These are phyloP conservation scores for Sporothrix pseudoabietina DNA, from an alignment of 2,329 filamentous ascomycete genomes.

Conservation along the genomic window DNA sequence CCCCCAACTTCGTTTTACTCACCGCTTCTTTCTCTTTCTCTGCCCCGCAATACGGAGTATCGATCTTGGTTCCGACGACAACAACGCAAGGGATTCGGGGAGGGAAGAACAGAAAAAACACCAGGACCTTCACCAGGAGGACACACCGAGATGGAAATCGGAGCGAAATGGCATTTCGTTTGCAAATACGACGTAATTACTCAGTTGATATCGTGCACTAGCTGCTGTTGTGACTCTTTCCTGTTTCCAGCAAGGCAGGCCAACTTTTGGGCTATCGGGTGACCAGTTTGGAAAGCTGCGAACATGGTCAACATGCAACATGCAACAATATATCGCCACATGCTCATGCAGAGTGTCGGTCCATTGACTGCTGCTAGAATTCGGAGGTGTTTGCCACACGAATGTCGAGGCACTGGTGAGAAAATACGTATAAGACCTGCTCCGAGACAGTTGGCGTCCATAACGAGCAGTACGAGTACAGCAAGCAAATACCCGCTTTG, in stretches of 20 bases:
- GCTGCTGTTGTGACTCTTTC: background rate
- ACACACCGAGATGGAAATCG: background rate
- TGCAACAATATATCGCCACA: background rate
- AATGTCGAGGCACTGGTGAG: background rate
- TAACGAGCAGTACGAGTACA: background rate
- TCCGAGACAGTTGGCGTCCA: background rate
- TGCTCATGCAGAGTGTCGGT: background rate
- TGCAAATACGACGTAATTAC: no score
- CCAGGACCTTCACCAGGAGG: background rate
- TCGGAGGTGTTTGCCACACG: background rate
- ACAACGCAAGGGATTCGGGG: constrained; percentile 7
- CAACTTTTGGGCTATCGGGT: background rate
- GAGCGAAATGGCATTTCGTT: no score
- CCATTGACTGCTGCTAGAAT: background rate
- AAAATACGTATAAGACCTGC: background rate
- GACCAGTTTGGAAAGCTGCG: background rate
- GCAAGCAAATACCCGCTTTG: background rate
- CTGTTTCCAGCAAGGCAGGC: background rate
- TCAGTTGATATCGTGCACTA: background rate
- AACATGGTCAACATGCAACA: background rate
- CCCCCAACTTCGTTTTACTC: constrained; percentile 4
- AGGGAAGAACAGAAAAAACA: background rate
- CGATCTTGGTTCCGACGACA: constrained; percentile 9
- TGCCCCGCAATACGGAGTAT: constrained; percentile 26
- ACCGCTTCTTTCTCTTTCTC: constrained; percentile 28